Base-by-base conservation (phyloP, 2,329 filamentous ascomycete genomes). In the Diaporthe amygdali region DNA sequence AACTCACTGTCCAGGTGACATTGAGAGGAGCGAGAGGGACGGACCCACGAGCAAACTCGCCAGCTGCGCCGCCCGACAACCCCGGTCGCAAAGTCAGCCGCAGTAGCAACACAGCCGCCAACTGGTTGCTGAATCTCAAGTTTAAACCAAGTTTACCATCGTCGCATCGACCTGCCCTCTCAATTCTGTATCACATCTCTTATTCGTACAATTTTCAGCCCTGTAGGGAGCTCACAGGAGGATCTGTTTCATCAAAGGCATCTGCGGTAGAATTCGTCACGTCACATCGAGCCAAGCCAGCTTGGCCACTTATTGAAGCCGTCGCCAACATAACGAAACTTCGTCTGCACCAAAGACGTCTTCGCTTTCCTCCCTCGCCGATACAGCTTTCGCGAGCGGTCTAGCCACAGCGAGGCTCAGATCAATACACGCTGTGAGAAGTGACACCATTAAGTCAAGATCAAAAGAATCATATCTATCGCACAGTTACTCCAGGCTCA, bases 31-130 rank as follows among this genome's bases (percentile, higher is more conserved):
- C 27, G 3, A 30, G 27, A 34, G 39, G 12, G 39, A 44, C 37
- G 37, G 59, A 47, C 59, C 59, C 59, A 47, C 41, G 27, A 44
- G 37, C 30, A 46, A 39, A 32, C 41, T 56, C n/a, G 30, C 51
- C 7, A 10, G 32, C 66, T 68, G 66, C 64, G 64, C 64, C 64
- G 64, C 64, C 3, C 17, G 12, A 15, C 39, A 52, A 14, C 25
- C 20, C 34, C 39, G 55, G 22, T 9, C 27, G 9, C 39, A 63
- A 37, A 14, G 47, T 56, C 51, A 56, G 39, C 66, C 51, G 66
- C 66, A 30, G 39, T 27, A 30, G 14, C 37, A 56, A 68, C 44
- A 55, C 66, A 44, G 66, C 66, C 66, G 37, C 47, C 51, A 39
- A 56, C 51, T 39, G 44, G 17, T 30, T 49, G 41, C 41, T 51